These are phyloP conservation scores for Apiospora saccharicola DNA, from an alignment of 2,329 filamentous ascomycete genomes.

Conservation along the genomic window DNA sequence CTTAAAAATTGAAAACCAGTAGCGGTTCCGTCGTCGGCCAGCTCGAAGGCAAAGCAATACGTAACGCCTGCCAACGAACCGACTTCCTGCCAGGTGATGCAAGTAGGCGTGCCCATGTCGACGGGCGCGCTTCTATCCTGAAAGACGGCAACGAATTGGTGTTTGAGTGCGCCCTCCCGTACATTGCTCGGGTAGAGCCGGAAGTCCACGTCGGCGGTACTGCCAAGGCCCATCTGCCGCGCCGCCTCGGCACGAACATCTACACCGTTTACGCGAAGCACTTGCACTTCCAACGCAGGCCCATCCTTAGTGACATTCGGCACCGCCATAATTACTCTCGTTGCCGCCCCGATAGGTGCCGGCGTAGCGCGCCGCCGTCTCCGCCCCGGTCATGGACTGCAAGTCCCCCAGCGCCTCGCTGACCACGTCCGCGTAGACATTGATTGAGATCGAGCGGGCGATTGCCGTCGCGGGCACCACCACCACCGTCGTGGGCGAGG, in stretches of 20 bases:
- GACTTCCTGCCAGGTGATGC: constrained; percentile 39
- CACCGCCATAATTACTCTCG: not conserved
- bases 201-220: not conserved
- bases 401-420: constrained; percentile 35
- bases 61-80: not conserved
- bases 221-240: not conserved
- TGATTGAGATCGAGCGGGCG: constrained; percentile 42
- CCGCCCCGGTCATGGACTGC: constrained; percentile 29
- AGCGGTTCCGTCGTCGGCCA: not conserved
- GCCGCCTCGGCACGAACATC: not conserved
- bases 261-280: not conserved
- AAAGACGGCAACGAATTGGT: constrained; percentile 42
- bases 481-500: constrained; percentile 41
- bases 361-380: constrained; percentile 31
- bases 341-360: constrained; percentile 27
- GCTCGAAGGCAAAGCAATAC: not conserved
- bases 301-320: not conserved
- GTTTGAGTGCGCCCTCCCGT: not conserved
- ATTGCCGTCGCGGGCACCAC: constrained; percentile 38
- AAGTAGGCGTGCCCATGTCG: constrained; percentile 45
- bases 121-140: constrained; percentile 41
- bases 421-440: constrained; percentile 44
- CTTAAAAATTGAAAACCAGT: not conserved
- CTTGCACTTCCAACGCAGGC: not conserved
- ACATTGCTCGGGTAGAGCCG: not conserved